phyloP scores from a whole-genome alignment of 2,329 filamentous ascomycete species.

The Dactylonectria estremocensis region DNA sequence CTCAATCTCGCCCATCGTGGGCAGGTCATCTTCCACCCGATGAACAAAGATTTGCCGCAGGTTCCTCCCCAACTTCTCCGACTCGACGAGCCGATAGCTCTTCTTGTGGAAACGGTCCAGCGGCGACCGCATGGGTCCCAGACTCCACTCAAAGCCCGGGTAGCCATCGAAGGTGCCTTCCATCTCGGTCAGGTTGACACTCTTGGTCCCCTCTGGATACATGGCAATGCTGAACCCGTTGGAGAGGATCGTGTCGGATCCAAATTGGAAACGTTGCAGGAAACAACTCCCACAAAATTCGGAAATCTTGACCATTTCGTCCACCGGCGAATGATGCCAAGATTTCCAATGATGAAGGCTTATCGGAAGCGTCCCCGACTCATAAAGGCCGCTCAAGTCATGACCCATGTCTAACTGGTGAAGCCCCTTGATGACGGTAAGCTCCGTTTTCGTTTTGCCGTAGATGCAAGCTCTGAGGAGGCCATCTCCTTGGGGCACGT shows the following conservation, averaged over 20 bases:
- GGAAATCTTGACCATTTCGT: conserved; percentile 64
- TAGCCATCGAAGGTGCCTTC: conserved; percentile 70
- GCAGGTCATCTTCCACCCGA: conserved; percentile 54
- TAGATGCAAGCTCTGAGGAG: conserved; percentile 72
- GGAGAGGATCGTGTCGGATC: conserved; percentile 64
- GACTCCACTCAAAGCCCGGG: conserved; percentile 65
- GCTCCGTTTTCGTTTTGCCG: conserved; percentile 65
- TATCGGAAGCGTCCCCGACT: conserved; percentile 68
- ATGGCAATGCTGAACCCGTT: conserved; percentile 72
- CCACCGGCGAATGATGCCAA: conserved; percentile 68
- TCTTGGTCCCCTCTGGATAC: conserved; percentile 60
- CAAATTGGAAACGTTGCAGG: conserved; percentile 69
- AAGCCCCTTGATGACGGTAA: conserved; percentile 70
- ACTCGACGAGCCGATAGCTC: conserved; percentile 65
- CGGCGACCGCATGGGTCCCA: conserved; percentile 65
- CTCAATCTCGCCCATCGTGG: conserved; percentile 54
- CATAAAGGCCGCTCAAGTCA: conserved; percentile 73
- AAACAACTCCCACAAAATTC: conserved; percentile 72
- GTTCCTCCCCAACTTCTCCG: conserved; percentile 58
- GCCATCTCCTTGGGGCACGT: conserved; percentile 64
- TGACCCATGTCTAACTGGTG: conserved; percentile 71
- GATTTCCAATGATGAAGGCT: conserved; percentile 76
- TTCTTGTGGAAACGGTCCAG: conserved; percentile 62
- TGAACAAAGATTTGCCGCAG: conserved; percentile 71
- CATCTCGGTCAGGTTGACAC: conserved; percentile 61